These are phyloP conservation scores for Penicillium herquei DNA, from an alignment of 495 filamentous ascomycete species.

Conservation along the genomic window DNA sequence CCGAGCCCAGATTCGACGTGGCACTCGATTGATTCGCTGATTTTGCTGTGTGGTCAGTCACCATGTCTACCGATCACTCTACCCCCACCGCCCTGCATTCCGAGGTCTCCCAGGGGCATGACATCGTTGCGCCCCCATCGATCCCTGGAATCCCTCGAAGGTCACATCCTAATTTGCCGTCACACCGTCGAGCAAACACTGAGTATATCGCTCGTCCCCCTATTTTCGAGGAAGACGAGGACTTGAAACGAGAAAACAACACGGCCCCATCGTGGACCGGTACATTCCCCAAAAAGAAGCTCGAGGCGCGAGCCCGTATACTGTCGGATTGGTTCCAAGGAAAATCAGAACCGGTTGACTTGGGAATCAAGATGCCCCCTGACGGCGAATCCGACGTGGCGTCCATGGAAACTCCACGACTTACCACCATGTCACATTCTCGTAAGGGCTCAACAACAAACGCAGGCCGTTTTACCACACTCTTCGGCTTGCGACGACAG, in stretches of 20 bases:
- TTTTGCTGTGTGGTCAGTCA: background rate
- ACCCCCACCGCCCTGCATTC: conserved; percentile 26
- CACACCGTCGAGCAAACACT: conserved; percentile 44
- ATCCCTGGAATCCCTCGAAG: conserved; percentile 15
- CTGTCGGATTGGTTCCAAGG: conserved; percentile 54
- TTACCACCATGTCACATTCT: conserved; percentile 29
- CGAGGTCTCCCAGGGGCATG: conserved; percentile 22
- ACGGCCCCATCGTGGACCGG: conserved; percentile 26
- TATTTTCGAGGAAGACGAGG: conserved; percentile 21
- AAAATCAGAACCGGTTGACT: conserved; percentile 45
- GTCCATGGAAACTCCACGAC: conserved; percentile 17
- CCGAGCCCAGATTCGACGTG: conserved; percentile 34
- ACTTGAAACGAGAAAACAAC: conserved; percentile 17
- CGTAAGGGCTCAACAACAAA: conserved; percentile 35
- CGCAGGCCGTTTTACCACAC: conserved; percentile 33
- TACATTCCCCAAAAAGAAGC: conserved; percentile 39
- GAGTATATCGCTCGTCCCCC: conserved; percentile 35
- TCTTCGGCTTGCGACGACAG: conserved; percentile 39
- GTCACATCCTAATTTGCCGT: conserved; percentile 21
- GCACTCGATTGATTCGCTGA: conserved; percentile 27
- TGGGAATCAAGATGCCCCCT: conserved; percentile 30
- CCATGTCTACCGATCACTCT: conserved; percentile 22
- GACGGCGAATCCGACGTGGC: conserved; percentile 22
- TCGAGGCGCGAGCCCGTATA: conserved; percentile 40
- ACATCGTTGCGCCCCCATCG: conserved; percentile 25